Base-by-base conservation (phyloP, 345 rosid species). In the Camelina hispida region DNA sequence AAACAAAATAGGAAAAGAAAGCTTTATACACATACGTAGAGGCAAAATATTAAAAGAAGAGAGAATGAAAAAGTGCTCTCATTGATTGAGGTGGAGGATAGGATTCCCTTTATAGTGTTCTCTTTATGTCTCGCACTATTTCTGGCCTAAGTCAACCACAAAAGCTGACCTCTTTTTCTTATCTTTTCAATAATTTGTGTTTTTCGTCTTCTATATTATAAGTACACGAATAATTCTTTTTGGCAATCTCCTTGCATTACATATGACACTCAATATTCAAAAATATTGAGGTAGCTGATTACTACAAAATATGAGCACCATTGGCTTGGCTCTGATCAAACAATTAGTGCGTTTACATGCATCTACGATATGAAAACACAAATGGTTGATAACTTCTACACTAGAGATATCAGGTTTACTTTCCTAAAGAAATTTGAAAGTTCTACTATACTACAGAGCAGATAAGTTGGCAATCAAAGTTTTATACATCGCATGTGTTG, bases 71-170 rank as follows among this genome's bases (percentile, higher is more conserved):
- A 70, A 65, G 54, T 38, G 50, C 42, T 68, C 37, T 68, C 37
- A 56, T 63, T 68, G 62, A 68, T 73, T 68, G 62, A 57, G 55
- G 68, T 77, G 62, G 76, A 77, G 80, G 80, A 77, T 71, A 77
- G 80, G 80, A 77, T 77, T 65, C 80, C 72, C 71, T 77, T 77
- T 77, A 64, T 57, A 56, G 72, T 71, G 40, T 9, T 57, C 72
- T 57, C 80, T 77, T 77, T 77, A 77, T 76, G 75, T 69, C 70
- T 47, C 34, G 18, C 72, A 77, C 53, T 38, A 71, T 64, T 57
- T 76, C 59, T 64, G 9, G 66, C 71, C 52, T 69, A 77, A 77
- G 80, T 77, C 80, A 77, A 77, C 80, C 76, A 38, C 71, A 70
- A 70, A 70, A 77, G 80, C 76, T 64, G 53, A 64, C 14, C 22